phyloP scores from a whole-genome alignment of 1,139 yeast genomes.

The Zygosaccharomyces sapae region DNA sequence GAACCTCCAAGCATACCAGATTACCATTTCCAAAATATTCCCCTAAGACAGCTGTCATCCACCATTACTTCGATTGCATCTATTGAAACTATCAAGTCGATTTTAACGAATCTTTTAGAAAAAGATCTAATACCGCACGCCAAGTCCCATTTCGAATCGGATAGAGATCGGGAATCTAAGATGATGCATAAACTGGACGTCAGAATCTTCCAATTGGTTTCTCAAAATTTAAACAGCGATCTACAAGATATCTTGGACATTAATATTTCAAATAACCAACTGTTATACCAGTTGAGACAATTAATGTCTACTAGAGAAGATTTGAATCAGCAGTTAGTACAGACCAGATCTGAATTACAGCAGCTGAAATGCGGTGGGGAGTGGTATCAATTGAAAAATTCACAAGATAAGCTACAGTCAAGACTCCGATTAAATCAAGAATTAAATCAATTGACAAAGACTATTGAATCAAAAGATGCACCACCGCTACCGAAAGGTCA shows the following conservation, averaged over 20 bases:
- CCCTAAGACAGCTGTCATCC: conserved; percentile 24
- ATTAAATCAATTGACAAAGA: conserved; percentile 14
- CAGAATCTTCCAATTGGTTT: conserved; percentile 24
- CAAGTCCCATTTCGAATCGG: conserved; percentile 17
- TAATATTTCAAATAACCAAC: conserved; percentile 33
- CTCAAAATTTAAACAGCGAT: conserved; percentile 23
- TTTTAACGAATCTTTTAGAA: conserved; percentile 22
- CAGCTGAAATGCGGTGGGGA: conserved; percentile 19
- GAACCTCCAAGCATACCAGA: conserved; percentile 3
- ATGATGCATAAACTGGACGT: conserved; percentile 30
- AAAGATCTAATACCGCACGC: conserved; percentile 25
- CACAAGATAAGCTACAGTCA: conserved; percentile 13
- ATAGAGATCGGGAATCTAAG: conserved; percentile 15
- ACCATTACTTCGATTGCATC: conserved; percentile 28
- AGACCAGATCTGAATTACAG: conserved; percentile 17
- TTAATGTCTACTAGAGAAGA: conserved; percentile 18
- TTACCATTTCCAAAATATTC: conserved; percentile 21
- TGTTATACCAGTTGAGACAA: conserved; percentile 26
- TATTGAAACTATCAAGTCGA: conserved; percentile 23
- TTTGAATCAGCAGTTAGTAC: conserved; percentile 21
- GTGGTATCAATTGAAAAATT: conserved; percentile 17
- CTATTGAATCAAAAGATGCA: conserved; percentile 9
- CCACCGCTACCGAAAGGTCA: conserved; percentile 1
- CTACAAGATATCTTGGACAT: conserved; percentile 32
- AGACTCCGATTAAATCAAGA: conserved; percentile 19